Evolutionary conservation across 257 asterid genomes (phyloP), one percentile per base, ranked within the genome.

Genomic region (Fraxinus anomala): DNA sequence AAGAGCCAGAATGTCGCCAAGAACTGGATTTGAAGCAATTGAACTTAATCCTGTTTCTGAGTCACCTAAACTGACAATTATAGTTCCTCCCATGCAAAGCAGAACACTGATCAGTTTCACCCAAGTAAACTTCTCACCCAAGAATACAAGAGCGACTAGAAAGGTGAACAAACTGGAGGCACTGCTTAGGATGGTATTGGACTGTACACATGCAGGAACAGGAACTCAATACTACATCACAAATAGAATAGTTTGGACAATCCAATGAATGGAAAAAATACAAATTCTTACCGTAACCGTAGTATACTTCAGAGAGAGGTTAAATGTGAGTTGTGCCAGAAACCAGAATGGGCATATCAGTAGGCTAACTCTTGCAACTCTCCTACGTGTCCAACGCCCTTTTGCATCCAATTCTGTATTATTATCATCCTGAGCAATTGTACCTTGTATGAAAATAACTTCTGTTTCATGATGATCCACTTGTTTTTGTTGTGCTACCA

Each of bases 81-180:
- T 82, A 4, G 97, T 92, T 44, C 99, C 99, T 71, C 91, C 96
- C 99, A 92, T 96, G 91, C 99, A 96, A 79, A 96, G 97, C 44
- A 96, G 86, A 70, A 96, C 98, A 19, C 99, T 92, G 30, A 82
- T 33, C 75, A 96, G 88, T 91, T 93, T 96, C 84, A 91, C 56
- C 97, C 98, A 96, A 28, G 91, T 89, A 81, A 96, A 96, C 77
- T 83, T 88, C 89, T 96, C 99, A 63, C 92, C 97, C 92, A 93
- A 81, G 80, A 91, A 92, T 42, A 89, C 86, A 72, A 96, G 96
- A 70, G 99, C 94, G 5, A 96, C 97, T 82, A 96, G 47, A 86
- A 93, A 96, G 24, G 98, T 93, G 85, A 93, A 96, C 88, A 96
- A 83, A 83, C 98, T 96, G 81, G 99, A 96, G 51, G 97, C 76